These are phyloP conservation scores for Hordeum vulgare DNA, from an alignment of 176 grass and related monocot genomes.

Conservation along the genomic window MorexV3_pseudomolecules_assembly NC_058523.1:518906175-518906674, in stretches of 20 bases:
- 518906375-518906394: not conserved
- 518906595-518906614: not conserved
- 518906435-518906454: not conserved
- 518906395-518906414: not conserved
- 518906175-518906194: constrained; percentile 85
- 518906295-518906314: not conserved
- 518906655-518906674: not conserved
- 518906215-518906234: constrained; percentile 66
- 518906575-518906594: not conserved
- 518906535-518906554: not conserved
- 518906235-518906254: constrained; percentile 76
- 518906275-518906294: constrained; percentile 21
- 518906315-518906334: not conserved
- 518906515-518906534: too few relatives aligned
- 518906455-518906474: constrained; percentile 1
- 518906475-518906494: not conserved
- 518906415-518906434: not conserved
- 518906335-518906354: not conserved
- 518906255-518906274: constrained; percentile 90
- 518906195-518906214: constrained; percentile 91
- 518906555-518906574: not conserved
- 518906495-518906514: too few relatives aligned
- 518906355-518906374: not conserved
- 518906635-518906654: not conserved
- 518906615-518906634: not conserved